Evolutionary conservation across 2,329 filamentous ascomycete genomes (phyloP).

Genomic region (Colletotrichum shisoi): DNA sequence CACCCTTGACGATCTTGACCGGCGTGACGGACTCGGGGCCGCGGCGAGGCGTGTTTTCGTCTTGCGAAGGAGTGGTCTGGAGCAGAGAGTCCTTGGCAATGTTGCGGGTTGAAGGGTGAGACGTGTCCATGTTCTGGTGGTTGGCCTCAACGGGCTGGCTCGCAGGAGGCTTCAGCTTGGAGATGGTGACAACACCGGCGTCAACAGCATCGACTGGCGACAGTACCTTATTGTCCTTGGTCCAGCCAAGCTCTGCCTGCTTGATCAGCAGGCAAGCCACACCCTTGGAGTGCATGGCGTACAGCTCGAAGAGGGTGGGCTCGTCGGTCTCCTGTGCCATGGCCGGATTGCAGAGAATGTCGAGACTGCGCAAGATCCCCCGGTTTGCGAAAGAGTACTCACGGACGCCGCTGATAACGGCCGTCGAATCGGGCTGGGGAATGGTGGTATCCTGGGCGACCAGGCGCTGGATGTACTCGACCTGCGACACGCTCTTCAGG

Average conservation of each 20-base stretch:
- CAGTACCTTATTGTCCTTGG: slow-evolving; percentile 86
- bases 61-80: slow-evolving; percentile 43
- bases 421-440: slow-evolving; percentile 89
- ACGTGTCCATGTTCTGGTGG: slow-evolving; percentile 47
- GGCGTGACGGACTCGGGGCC: slow-evolving; percentile 48
- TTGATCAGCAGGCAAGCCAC: slow-evolving; percentile 90
- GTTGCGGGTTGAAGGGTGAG: slow-evolving; percentile 44
- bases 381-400: slow-evolving; percentile 92
- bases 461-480: slow-evolving; percentile 82
- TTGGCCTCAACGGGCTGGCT: slow-evolving; percentile 58
- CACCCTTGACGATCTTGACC: slow-evolving; percentile 52
- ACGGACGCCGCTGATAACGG: slow-evolving; percentile 94
- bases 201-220: slow-evolving; percentile 78
- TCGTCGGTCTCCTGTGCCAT: slow-evolving; percentile 71
- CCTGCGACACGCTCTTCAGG: slow-evolving; percentile 82
- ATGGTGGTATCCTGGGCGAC: slow-evolving; percentile 75
- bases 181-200: slow-evolving; percentile 76
- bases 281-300: slow-evolving; percentile 96
- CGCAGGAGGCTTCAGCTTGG: slow-evolving; percentile 67
- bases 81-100: slow-evolving; percentile 50
- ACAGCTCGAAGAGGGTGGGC: slow-evolving; percentile 86
- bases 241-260: slow-evolving; percentile 91
- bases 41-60: slow-evolving; percentile 46
- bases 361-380: slow-evolving; percentile 86
- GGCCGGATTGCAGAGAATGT: slow-evolving; percentile 79